phyloP scores from a whole-genome alignment of 2,329 filamentous ascomycete genomes.

The Pseudofabraea citricarpa region DNA sequence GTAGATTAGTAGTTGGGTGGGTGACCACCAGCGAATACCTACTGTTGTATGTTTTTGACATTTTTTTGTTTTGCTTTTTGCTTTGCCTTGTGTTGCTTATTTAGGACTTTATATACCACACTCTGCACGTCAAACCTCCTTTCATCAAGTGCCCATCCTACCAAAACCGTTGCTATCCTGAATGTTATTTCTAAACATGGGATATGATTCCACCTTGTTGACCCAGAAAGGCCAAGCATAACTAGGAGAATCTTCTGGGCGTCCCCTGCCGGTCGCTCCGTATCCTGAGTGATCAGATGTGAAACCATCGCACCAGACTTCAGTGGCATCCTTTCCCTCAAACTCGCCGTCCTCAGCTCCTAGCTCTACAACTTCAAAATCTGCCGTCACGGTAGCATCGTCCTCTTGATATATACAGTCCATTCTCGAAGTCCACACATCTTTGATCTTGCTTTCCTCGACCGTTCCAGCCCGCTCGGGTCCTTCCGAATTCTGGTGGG shows the following conservation, averaged over 20 bases:
- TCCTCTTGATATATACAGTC: slow-evolving; percentile 8
- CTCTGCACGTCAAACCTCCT: too few relatives aligned
- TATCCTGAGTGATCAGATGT: background rate
- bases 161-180: background rate
- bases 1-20: too few relatives aligned
- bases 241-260: background rate
- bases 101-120: too few relatives aligned
- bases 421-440: slow-evolving; percentile 8
- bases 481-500: background rate
- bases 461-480: background rate
- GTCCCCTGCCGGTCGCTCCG: background rate
- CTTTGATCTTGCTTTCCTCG: slow-evolving; percentile 1
- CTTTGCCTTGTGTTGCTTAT: too few relatives aligned
- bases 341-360: background rate
- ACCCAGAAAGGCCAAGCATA: background rate
- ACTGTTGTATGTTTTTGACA: too few relatives aligned
- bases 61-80: too few relatives aligned
- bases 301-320: slow-evolving; percentile 7
- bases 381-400: background rate
- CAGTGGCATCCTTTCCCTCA: slow-evolving; percentile 8
- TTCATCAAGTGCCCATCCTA: background rate
- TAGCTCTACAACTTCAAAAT: background rate
- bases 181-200: background rate
- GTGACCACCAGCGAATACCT: too few relatives aligned
- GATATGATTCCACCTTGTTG: background rate